Evolutionary conservation across 495 filamentous ascomycete genomes (phyloP), one percentile per base, ranked within the genome.

Genomic region (Penicillium paradoxum): DNA sequence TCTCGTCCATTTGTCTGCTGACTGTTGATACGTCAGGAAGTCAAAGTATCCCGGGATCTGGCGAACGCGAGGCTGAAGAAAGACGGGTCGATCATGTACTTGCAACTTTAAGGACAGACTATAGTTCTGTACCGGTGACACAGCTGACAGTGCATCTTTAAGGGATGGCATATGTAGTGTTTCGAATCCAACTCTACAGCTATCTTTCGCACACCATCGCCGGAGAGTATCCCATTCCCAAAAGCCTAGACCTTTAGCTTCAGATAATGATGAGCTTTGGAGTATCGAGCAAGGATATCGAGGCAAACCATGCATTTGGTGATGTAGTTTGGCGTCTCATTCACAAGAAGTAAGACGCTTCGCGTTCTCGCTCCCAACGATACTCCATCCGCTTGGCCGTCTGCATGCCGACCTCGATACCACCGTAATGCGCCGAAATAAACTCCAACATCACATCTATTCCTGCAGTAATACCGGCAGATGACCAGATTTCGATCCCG

Each of bases 381-480:
- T 51, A 51, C 19, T 51, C 48, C 48, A 51, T 51, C 14, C 48
- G 48, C 13, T 33, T 42, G 4, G 48, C 37, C 17, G 48, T 51
- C 9, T 51, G 38, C 19, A 17, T 34, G 0, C 48, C 48, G 29
- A 51, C 19, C n/a, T 33, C 29, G 4, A 43, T 32, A 6, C 48
- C 48, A 11, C 48, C 48, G 32, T 51, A 51, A 42, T 51, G 38
- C 27, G 38, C 48, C 8, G 48, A 51, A 4, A 51, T 34, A 24
- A 42, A 51, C 29, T 51, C 48, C 27, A 51, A 27, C 48, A 42
- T 51, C 3, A 51, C 48, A 33, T 51, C 48, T n/a, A 51, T 51
- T 14, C 48, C 48, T 13, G 48, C 48, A 10, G 48, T 51, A 9
- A 51, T 51, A 10, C 48, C 48, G 8, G 48, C 48, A 25, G 48